Base-by-base conservation (phyloP, 306 rosid genomes). In the Cicer chorassanicum region DNA sequence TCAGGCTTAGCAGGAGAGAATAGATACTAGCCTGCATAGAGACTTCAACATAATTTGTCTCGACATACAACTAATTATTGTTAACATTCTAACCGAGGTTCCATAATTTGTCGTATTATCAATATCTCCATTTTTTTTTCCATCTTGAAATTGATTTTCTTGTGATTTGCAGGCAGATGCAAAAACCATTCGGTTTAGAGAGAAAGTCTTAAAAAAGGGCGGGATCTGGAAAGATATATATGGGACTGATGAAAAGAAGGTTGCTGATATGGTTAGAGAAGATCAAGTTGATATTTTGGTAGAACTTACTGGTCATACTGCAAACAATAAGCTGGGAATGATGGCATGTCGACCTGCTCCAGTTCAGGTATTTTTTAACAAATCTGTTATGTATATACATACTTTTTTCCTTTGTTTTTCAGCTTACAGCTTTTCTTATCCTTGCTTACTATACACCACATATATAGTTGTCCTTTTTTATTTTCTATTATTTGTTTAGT, bases 281-380 rank as follows among this genome's bases (percentile, higher is more conserved):
- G 99, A 94, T 82, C 84, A 92, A 70, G 86, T 94, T 82, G 99
- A 94, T 84, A 92, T 94, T 78, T 82, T 94, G 89, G 93, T 92
- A 60, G 99, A 92, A 85, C 97, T 94, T 70, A 94, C 99, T 53
- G 97, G 99, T 76, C 99, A 94, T 85, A 94, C 97, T 9, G 99
- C 99, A 55, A 94, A 92, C 82, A 94, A 94, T 81, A 92, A 94
- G 84, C 75, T 94, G 81, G 99, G 99, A 76, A 92, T 90, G 87
- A 86, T 94, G 99, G 99, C 99, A 46, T 94, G 96, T 83, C 92
- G 97, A 21, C 97, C 99, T 63, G 96, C 97, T 63, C 99, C 97
- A 6, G 29, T 93, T 73, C 97, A 91, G 98, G 82, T 89, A 79
- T 74, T 74, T 54, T 50, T 50, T 53, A 18, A 12, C 40, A 21